Conservation (phyloP, 2,329 filamentous ascomycete species). For the Herpotrichia juniperi region DNA sequence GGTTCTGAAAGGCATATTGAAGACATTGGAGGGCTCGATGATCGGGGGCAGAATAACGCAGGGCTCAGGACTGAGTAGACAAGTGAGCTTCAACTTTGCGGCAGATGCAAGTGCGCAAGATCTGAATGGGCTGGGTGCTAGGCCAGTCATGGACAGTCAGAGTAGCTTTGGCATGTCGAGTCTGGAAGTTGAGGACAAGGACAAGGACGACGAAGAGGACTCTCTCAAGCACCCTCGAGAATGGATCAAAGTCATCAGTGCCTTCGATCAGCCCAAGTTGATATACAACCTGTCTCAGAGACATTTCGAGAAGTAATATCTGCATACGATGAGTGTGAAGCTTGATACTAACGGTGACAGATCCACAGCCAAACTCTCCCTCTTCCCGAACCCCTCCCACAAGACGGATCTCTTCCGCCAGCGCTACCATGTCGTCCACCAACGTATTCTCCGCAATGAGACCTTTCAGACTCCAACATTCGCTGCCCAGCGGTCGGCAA, state of each 20-base stretch:
- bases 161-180: conserved; percentile 66
- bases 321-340: neutral
- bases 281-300: conserved; percentile 81
- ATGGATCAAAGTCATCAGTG: conserved; percentile 83
- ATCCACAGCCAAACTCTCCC: conserved; percentile 48
- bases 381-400: conserved; percentile 75
- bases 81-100: conserved; percentile 70
- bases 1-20: conserved; percentile 78
- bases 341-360: conserved; percentile 27
- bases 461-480: conserved; percentile 86
- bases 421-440: conserved; percentile 89
- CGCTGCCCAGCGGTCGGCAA: conserved; percentile 59
- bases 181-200: conserved; percentile 60
- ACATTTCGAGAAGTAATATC: conserved; percentile 77
- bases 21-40: conserved; percentile 86
- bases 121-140: conserved; percentile 4
- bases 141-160: conserved; percentile 61
- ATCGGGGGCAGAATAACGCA: conserved; percentile 74
- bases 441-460: conserved; percentile 89
- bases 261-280: conserved; percentile 83
- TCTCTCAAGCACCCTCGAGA: conserved; percentile 71
- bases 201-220: conserved; percentile 64
- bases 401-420: conserved; percentile 89
- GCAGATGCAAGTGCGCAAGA: conserved; percentile 31
- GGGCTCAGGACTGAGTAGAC: conserved; percentile 62